Evolutionary conservation across 139 green algal species (phyloP), one percentile per base, ranked within the genome.

Genomic region (Mesostigma viride): DNA sequence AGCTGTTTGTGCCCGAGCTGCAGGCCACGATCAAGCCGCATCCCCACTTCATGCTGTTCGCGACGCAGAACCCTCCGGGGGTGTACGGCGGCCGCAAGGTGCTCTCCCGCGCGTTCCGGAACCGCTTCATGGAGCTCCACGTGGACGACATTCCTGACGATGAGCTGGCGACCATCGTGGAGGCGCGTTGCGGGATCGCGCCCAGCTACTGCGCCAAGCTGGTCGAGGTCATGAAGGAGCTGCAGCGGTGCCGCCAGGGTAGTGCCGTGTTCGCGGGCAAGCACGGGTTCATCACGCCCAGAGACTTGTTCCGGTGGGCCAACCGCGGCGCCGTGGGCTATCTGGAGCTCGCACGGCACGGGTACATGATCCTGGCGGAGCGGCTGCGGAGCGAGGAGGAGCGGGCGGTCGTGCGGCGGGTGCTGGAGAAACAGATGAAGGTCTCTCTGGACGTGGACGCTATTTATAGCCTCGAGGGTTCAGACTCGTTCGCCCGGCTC

Each of bases 1-100:
- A 99, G 84, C 85, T 99, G 62, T 95, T 91, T 71, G 85, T 99
- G 26, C 91, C 94, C 0, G 94, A 99, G 83, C 80, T 97, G 31
- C 83, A 94, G 71, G 88, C 95, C 81, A 86, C 84, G 22, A 82
- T 99, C 26, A 81, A 77, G 26, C 94, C 94, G 0, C 90, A 98
- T 82, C 84, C 94, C 0, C 85, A 95, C 81, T 99, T 99, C 81
- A 94, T 98, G 89, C 89, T 99, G 1, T 99, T 99, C 77, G 94
- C 94, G 2, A 99, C 94, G 2, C 89, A 99, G 73, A 99, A 99
- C 80, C 94, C 94, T 5, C 85, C 93, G 6, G 88, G 89, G 31
- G 59, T 74, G n/a, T 92, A 90, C 65, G 86, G 78, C 3, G 91
- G 91, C 0, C 82, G 91, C 20, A 95, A 96, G 76, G 69, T 75